Evolutionary conservation across 129 eudicot genomes (phyloP).

Genomic region (Silybum marianum): DNA sequence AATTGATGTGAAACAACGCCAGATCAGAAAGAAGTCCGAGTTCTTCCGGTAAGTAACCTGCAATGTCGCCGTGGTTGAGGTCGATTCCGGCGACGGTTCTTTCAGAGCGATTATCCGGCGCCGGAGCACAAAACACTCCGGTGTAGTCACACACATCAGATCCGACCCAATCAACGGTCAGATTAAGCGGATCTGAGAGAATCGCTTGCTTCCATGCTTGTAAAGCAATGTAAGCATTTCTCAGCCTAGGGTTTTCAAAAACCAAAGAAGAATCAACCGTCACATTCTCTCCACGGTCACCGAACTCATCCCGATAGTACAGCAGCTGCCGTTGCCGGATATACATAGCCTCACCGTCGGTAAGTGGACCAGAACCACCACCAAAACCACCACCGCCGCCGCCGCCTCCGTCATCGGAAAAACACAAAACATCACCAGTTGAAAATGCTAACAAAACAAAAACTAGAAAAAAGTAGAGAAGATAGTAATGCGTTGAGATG

Average conservation of each 20-base stretch:
- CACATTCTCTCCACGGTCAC: constrained; percentile 82
- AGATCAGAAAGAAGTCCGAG: constrained; percentile 76
- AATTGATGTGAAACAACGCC: constrained; percentile 73
- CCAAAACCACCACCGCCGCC: no score
- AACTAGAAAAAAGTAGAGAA: neutral
- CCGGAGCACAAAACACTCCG: constrained; percentile 77
- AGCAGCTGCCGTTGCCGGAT: constrained; percentile 69
- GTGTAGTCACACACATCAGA: constrained; percentile 68
- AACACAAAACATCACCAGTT: neutral
- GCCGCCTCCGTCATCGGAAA: constrained; percentile 14
- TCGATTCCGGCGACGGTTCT: constrained; percentile 79
- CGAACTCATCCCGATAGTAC: constrained; percentile 70
- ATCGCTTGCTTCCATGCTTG: constrained; percentile 95
- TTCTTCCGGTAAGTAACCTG: constrained; percentile 86
- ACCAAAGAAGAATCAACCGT: constrained; percentile 59
- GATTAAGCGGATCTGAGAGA: constrained; percentile 78
- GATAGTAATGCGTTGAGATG: constrained; percentile 26
- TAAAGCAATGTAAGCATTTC: constrained; percentile 84
- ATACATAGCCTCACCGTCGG: constrained; percentile 52
- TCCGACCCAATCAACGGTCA: constrained; percentile 78
- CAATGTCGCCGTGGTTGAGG: constrained; percentile 93
- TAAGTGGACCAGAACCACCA: constrained; percentile 47
- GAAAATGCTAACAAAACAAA: constrained; percentile 1
- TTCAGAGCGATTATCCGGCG: constrained; percentile 42
- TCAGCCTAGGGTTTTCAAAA: constrained; percentile 58